Base-by-base conservation (phyloP, 2,329 filamentous ascomycete genomes). In the Cryoendolithus antarcticus region DNA sequence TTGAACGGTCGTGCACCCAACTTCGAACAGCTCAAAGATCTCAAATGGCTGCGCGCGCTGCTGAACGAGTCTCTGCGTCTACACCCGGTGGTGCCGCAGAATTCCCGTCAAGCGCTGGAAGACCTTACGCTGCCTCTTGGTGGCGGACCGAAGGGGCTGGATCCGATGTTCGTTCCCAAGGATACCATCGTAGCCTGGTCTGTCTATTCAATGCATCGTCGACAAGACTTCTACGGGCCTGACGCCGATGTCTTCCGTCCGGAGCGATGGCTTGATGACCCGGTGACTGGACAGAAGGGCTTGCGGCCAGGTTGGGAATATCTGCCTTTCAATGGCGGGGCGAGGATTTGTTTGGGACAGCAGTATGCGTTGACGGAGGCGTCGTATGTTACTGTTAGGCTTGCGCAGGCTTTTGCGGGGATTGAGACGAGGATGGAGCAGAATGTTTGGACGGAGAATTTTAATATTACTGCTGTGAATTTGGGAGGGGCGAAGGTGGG, bases 11-110 rank as follows among this genome's bases (percentile, higher is more conserved):
- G 43, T 6, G 34, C 40, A 19, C 79, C 80, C 0, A 54, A 50
- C 3, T 60, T 57, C 35, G 54, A 58, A 30, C 50, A 56, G 36
- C 46, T 61, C 9, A 59, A 59, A 37, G 51, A 57, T 29, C 39
- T 59, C 34, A 59, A 59, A 32, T 63, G 59, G 42, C 48, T 63
- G 3, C 56, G 76, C 59, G 69, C 79, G 50, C 64, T 82, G 36
- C 70, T 93, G 51, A 81, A 84, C 62, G 85, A 93, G 63, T 82
- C 76, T 0, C 71, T 88, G 43, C 77, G 85, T 9, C 62, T 89
- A 8, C 86, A 89, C 59, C 84, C 84, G 1, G 70, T 75, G 9
- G 81, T 91, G 1, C 84, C 85, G 1, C 82, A 82, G 66, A 91
- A 91, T 61, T 72, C 85, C 37, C 79, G 86, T 45, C 65, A 79